A percentile compares a stretch with the other conserved stretches of the same genome.
phyloP scores from a whole-genome alignment of 2,329 filamentous ascomycete species.

The Colletotrichum magnum region DNA sequence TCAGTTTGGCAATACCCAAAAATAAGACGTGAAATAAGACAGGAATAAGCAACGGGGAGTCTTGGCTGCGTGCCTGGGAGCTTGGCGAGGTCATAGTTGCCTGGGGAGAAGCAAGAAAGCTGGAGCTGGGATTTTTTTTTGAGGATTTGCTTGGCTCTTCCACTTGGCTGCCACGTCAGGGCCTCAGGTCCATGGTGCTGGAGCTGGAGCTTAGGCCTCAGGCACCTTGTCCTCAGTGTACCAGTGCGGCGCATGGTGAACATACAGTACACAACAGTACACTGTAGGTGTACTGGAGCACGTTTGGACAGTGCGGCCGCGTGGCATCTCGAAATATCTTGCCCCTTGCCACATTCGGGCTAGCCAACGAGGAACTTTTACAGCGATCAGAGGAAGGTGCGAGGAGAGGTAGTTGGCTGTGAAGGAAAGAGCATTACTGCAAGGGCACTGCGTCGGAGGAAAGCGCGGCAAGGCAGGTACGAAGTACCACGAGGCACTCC shows the following conservation, averaged over 20 bases:
- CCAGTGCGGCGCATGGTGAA: neutral
- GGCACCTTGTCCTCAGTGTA: no score
- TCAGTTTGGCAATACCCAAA: neutral
- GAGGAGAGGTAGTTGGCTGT: neutral
- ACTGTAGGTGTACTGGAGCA: neutral
- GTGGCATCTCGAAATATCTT: neutral
- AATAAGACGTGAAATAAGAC: constrained; percentile 2
- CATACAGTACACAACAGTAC: neutral
- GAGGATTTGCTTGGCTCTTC: neutral
- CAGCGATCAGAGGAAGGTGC: neutral
- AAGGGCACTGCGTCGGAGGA: neutral
- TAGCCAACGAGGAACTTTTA: no score
- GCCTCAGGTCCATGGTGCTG: neutral
- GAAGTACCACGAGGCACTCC: no score
- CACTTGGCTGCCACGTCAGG: no score
- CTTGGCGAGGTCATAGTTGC: neutral
- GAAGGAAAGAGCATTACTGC: neutral
- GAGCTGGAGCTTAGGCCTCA: no score
- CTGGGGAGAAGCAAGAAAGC: neutral
- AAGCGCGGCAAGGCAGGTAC: constrained; percentile 2
- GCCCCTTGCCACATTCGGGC: neutral
- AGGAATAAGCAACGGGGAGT: constrained; percentile 18
- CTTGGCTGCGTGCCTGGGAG: constrained; percentile 4
- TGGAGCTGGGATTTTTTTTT: neutral
- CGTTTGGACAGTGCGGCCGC: no score